phyloP scores from a whole-genome alignment of 306 rosid species.

The Vicia sativa region DNA sequence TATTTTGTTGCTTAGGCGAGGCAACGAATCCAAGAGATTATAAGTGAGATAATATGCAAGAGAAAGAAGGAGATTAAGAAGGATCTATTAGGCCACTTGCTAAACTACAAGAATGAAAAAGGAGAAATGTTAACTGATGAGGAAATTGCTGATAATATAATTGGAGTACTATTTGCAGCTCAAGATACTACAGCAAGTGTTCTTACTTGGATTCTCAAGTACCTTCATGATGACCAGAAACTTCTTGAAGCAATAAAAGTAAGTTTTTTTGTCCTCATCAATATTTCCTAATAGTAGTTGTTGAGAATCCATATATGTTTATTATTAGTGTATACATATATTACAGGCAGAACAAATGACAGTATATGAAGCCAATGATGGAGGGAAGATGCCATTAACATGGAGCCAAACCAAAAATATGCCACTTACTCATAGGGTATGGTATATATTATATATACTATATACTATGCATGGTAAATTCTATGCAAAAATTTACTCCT shows the following conservation, averaged over 20 bases:
- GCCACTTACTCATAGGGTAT: constrained; percentile 55
- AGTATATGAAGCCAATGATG: constrained; percentile 58
- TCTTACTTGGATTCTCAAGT: constrained; percentile 89
- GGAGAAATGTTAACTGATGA: constrained; percentile 53
- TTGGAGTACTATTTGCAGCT: constrained; percentile 92
- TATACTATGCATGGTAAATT: constrained; percentile 12
- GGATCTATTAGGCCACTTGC: constrained; percentile 66
- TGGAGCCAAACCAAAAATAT: constrained; percentile 79
- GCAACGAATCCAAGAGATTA: constrained; percentile 62
- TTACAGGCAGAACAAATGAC: constrained; percentile 76
- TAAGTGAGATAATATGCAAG: constrained; percentile 64
- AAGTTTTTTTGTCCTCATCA: constrained; percentile 18
- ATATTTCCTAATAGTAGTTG: constrained; percentile 25
- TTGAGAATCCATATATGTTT: constrained; percentile 29
- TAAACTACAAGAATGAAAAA: constrained; percentile 60
- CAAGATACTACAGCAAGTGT: constrained; percentile 94
- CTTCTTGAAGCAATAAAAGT: constrained; percentile 73
- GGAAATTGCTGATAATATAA: constrained; percentile 86
- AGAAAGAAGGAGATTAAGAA: constrained; percentile 63
- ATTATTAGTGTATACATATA: constrained; percentile 20
- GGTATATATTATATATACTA: constrained; percentile 1
- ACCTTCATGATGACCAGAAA: constrained; percentile 76
- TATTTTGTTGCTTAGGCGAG: constrained; percentile 57
- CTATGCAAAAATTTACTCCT: background rate
- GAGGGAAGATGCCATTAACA: constrained; percentile 62